Evolutionary conservation across 257 asterid genomes (phyloP).

Genomic region (Jaltomata sinuosa): DNA sequence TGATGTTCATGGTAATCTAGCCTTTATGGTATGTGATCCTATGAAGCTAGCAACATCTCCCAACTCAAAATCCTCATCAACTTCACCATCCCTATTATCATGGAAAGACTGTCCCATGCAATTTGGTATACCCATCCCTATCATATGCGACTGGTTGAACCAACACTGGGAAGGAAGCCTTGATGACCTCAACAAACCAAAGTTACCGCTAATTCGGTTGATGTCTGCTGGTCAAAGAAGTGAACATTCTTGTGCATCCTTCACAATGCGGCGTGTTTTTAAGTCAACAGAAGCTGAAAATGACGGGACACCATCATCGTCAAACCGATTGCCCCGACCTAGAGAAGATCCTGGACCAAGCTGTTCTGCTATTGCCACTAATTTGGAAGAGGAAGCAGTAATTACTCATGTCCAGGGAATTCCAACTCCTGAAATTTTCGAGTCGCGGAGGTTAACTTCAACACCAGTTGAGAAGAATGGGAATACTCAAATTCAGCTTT

Average conservation of each 20-base stretch:
- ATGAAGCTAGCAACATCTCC: conserved; percentile 98
- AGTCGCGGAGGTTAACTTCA: conserved; percentile 63
- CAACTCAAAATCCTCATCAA: conserved; percentile 62
- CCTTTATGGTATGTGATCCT: conserved; percentile 98
- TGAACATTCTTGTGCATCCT: conserved; percentile 87
- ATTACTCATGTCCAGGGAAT: conserved; percentile 44
- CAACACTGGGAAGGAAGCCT: conserved; percentile 98
- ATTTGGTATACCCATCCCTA: conserved; percentile 90
- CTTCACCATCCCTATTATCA: conserved; percentile 76
- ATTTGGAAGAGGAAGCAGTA: conserved; percentile 24
- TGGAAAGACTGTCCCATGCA: conserved; percentile 76
- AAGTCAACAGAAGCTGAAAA: conserved; percentile 58
- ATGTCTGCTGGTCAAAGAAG: conserved; percentile 94
- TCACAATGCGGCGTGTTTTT: conserved; percentile 82
- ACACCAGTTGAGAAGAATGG: conserved; percentile 39
- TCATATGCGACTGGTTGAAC: conserved; percentile 88
- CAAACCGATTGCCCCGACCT: conserved; percentile 25
- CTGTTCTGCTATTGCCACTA: conserved; percentile 21
- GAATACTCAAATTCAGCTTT: conserved; percentile 53
- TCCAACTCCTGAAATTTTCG: conserved; percentile 71
- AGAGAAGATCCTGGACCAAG: conserved; percentile 41
- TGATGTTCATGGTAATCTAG: conserved; percentile 82
- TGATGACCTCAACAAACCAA: conserved; percentile 87
- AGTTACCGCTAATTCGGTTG: conserved; percentile 67
- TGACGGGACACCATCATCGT: conserved; percentile 51